Conservation (phyloP, 495 filamentous ascomycete species). For the Aspergillus bertholletiae region DNA sequence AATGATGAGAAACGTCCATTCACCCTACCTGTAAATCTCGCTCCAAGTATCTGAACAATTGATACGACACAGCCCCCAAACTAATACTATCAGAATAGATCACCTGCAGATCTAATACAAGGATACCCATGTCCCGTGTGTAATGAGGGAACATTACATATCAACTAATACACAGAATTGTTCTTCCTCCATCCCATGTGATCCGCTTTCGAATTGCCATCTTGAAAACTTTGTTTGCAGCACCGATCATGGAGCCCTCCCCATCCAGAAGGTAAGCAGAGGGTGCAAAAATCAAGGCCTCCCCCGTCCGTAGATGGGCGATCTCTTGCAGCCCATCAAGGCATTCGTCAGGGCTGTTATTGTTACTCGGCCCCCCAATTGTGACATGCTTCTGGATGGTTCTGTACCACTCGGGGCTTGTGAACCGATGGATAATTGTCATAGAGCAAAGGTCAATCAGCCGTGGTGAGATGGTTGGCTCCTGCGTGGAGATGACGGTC, state of each 20-base stretch:
- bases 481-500: slow-evolving; percentile 71
- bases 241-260: slow-evolving; percentile 6
- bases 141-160: neutral
- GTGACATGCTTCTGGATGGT: slow-evolving; percentile 56
- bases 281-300: slow-evolving; percentile 65
- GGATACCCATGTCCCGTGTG: too few species aligned
- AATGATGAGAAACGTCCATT: too few species aligned
- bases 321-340: slow-evolving; percentile 52
- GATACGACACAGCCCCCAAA: too few species aligned
- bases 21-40: too few species aligned
- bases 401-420: slow-evolving; percentile 64
- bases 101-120: too few species aligned
- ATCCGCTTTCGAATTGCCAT: slow-evolving; percentile 23
- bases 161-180: slow-evolving; percentile 21
- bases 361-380: slow-evolving; percentile 12
- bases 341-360: slow-evolving; percentile 12
- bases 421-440: slow-evolving; percentile 72
- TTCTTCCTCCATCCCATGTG: slow-evolving; percentile 26
- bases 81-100: too few species aligned
- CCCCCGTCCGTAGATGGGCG: slow-evolving; percentile 52
- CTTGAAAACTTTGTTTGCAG: slow-evolving; percentile 17
- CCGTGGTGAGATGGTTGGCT: slow-evolving; percentile 67
- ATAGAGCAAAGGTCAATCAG: slow-evolving; percentile 68
- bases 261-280: slow-evolving; percentile 46
- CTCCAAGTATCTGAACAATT: too few species aligned